These are phyloP conservation scores for Epichloe gansuensis DNA, from an alignment of 2,329 filamentous ascomycete genomes.

Conservation along the genomic window DNA sequence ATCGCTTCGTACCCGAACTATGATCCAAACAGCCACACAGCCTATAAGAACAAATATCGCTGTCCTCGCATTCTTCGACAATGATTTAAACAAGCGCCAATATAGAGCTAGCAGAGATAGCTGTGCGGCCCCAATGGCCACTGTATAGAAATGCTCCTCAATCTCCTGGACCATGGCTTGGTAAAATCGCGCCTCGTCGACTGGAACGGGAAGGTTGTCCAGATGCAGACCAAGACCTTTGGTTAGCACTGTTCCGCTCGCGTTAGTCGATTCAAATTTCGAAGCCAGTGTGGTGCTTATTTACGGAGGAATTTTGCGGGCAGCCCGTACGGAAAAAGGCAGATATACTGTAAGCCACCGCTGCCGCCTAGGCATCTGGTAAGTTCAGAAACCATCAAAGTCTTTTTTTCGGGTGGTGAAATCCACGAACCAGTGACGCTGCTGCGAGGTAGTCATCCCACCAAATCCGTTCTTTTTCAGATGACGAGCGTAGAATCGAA, in stretches of 20 bases:
- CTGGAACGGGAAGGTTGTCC: conserved; percentile 4
- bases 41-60: conserved; percentile 1
- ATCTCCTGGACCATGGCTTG: conserved; percentile 8
- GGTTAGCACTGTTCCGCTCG: neutral
- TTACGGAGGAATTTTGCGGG: neutral
- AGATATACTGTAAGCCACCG: neutral
- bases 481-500: conserved; percentile 8
- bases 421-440: conserved; percentile 5
- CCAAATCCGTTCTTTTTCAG: conserved; percentile 5
- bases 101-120: conserved; percentile 6
- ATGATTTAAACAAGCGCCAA: conserved; percentile 7
- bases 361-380: neutral
- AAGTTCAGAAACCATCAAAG: neutral
- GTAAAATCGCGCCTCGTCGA: conserved; percentile 6
- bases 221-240: conserved; percentile 7
- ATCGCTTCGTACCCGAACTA: neutral
- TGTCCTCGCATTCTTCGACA: neutral
- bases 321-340: neutral
- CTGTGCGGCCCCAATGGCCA: conserved; percentile 7
- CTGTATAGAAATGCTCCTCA: conserved; percentile 8
- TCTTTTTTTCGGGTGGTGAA: neutral
- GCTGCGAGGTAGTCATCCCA: conserved; percentile 9
- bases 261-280: neutral
- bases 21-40: neutral
- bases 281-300: neutral